Base-by-base conservation (phyloP, 306 rosid genomes). In the Vigna trinervia region DNA sequence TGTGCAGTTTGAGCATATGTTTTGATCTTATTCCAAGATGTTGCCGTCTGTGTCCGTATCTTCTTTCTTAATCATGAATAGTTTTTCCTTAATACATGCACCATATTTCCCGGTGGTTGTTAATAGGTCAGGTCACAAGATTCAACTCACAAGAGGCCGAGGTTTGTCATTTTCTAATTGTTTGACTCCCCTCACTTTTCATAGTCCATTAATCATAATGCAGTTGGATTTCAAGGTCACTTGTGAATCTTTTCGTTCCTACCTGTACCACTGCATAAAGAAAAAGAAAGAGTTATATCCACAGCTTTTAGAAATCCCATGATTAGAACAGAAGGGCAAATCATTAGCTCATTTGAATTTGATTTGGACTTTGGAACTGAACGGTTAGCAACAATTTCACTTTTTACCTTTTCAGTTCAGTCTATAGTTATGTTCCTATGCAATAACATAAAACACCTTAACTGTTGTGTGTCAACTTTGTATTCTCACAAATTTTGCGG, bases 111-210 rank as follows among this genome's bases (percentile, higher is more conserved):
- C 14, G 74, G 83, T 65, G 72, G 63, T 46, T 74, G 81, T 79
- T 41, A 54, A 67, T 51, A 50, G 32, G 75, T 66, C 79, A 50
- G 32, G 71, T 66, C 79, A 80, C 70, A 63, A 63, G 64, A 57
- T n/a, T 60, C 43, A 60, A 60, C 17, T 65, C 71, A 41, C 34
- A 66, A 66, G 79, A 58, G 32, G 45, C 77, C 59, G 69, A 78
- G 75, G 62, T 84, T 84, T 82, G 86, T 79, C 81, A 87, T 84
- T 82, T 82, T 80, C 74, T 73, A 74, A 82, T 83, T 73, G 84
- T 83, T 78, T 83, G 69, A 74, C 70, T 4, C 56, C 34, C 47
- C 47, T 79, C 57, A 19, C 70, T 52, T 43, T 63, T 69, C 13
- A 34, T 80, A 53, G 67, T 69, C 57, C 71, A 50, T 80, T 69